A percentile compares a stretch with the other conserved stretches of the same genome.
Evolutionary conservation across 1,284 basidiomycete species (phyloP).

Genomic region (Tylopilus sp.): DNA sequence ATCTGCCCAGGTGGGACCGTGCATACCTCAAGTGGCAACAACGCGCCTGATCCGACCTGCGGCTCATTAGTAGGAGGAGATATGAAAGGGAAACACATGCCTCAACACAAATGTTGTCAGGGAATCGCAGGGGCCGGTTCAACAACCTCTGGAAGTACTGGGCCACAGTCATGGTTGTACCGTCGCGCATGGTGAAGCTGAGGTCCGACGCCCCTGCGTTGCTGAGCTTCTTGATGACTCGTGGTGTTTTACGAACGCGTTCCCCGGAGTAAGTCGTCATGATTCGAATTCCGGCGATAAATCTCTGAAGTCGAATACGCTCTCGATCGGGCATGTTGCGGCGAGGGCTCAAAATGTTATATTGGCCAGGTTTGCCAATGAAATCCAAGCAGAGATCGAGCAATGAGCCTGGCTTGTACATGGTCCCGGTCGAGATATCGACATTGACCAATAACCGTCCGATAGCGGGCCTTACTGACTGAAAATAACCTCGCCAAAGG

Average conservation of each 20-base stretch:
- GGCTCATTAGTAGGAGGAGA: not conserved
- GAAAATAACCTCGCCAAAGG: conserved; percentile 74
- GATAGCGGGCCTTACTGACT: conserved; percentile 67
- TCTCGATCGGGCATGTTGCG: conserved; percentile 55
- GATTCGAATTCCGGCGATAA: conserved; percentile 56
- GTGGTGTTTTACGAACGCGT: conserved; percentile 38
- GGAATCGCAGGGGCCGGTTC: conserved; percentile 51
- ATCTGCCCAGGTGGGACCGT: conserved; percentile 64
- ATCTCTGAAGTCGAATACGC: conserved; percentile 56
- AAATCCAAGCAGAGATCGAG: conserved; percentile 57
- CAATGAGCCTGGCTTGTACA: conserved; percentile 58
- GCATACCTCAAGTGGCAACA: conserved; percentile 68
- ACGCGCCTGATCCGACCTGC: conserved; percentile 62
- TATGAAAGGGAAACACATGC: conserved; percentile 33
- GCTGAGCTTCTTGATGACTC: conserved; percentile 55
- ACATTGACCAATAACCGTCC: conserved; percentile 70
- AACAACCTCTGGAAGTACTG: conserved; percentile 53
- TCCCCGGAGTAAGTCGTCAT: conserved; percentile 41
- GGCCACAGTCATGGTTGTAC: conserved; percentile 52
- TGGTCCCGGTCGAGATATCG: conserved; percentile 71
- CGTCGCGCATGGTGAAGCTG: conserved; percentile 54
- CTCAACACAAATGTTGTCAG: conserved; percentile 62
- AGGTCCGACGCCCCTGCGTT: conserved; percentile 46
- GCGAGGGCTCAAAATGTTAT: conserved; percentile 41
- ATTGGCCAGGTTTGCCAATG: conserved; percentile 39